A percentile compares a stretch with the other conserved stretches of the same genome.
These are phyloP conservation scores for Chlamydomonas sp. DNA, from an alignment of 139 green algal species.

Conservation along the genomic window DNA sequence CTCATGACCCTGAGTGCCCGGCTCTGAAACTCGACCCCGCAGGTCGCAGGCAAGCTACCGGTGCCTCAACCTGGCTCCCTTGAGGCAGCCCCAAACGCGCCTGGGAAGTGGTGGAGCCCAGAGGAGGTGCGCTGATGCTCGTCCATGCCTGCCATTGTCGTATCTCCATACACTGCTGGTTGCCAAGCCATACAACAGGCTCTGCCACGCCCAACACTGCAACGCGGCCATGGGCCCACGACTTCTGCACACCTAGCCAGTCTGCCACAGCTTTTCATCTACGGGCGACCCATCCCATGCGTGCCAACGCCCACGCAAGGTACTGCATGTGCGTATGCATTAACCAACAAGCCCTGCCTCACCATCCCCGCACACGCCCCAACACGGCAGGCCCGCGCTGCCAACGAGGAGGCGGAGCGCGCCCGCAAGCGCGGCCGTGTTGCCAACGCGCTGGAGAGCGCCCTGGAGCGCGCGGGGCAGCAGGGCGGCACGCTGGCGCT, in stretches of 20 bases:
- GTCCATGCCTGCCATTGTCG: not conserved
- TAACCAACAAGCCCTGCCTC: not conserved
- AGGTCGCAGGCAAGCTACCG: constrained; percentile 7
- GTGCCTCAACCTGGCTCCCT: constrained; percentile 1
- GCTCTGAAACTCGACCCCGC: not conserved
- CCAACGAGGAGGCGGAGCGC: constrained; percentile 44
- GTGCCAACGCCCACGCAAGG: not conserved
- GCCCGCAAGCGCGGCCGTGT: constrained; percentile 42
- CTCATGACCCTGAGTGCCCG: not conserved
- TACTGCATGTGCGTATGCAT: not conserved
- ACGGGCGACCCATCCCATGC: not conserved
- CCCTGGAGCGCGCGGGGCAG: constrained; percentile 36
- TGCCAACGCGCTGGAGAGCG: constrained; percentile 52
- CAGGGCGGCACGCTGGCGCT: constrained; percentile 49
- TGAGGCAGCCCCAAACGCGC: not conserved
- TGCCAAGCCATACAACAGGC: not conserved
- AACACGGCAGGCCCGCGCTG: constrained; percentile 12
- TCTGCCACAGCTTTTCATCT: too few relatives aligned
- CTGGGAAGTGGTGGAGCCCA: constrained; percentile 36
- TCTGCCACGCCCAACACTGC: not conserved
- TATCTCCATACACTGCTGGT: not conserved
- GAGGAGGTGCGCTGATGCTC: constrained; percentile 25
- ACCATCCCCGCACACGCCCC: not conserved
- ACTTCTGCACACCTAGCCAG: too few relatives aligned
- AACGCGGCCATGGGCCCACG: too few relatives aligned